phyloP scores from a whole-genome alignment of 2,329 filamentous ascomycete species.

The Paraconiothyrium sp. region DNA sequence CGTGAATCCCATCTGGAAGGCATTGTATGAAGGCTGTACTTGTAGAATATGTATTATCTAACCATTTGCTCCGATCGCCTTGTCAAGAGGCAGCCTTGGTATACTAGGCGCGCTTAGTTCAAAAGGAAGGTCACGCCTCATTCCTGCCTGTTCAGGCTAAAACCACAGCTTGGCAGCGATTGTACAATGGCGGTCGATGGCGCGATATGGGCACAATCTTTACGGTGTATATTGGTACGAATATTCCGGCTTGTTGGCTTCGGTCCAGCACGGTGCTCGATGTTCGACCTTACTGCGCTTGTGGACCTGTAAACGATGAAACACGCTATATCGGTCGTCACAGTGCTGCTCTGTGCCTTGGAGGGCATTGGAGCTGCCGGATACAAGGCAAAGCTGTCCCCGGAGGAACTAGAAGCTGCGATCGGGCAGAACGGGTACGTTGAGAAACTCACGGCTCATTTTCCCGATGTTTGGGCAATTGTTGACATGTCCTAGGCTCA shows the following conservation, averaged over 20 bases:
- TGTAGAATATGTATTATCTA: too few relatives aligned
- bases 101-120: slow-evolving; percentile 13
- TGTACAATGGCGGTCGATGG: background rate
- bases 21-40: background rate
- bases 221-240: background rate
- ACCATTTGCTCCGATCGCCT: background rate
- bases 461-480: background rate
- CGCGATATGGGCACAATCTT: background rate
- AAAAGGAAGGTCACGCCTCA: slow-evolving; percentile 8
- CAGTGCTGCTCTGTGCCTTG: background rate
- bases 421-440: slow-evolving; percentile 12
- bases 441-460: background rate
- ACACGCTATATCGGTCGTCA: background rate
- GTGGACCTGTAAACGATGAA: background rate
- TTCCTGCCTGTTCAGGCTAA: slow-evolving; percentile 15
- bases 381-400: background rate
- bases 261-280: background rate
- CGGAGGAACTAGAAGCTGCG: slow-evolving; percentile 2
- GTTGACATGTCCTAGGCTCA: background rate
- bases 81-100: slow-evolving; percentile 3
- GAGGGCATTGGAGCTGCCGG: background rate
- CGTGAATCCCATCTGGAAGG: background rate
- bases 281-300: background rate
- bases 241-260: background rate
- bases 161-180: slow-evolving; percentile 4